Conservation (phyloP, 164 flowering plant genomes). For the Vitis vinifera region DNA sequence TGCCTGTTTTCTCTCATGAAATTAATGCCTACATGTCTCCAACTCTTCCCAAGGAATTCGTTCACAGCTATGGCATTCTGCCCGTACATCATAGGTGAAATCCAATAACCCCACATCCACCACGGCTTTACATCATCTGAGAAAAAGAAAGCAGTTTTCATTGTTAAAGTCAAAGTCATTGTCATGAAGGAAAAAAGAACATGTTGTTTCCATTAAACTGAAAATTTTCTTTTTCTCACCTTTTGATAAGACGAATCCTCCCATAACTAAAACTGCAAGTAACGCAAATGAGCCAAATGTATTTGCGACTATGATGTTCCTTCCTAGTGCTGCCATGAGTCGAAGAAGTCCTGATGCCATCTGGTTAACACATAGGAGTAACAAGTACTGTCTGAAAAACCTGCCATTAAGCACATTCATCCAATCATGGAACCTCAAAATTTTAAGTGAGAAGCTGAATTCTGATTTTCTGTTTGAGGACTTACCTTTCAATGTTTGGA, state of each 20-base stretch:
- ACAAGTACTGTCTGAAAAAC: slow-evolving; percentile 51
- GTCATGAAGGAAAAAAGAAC: background rate
- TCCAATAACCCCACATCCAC: slow-evolving; percentile 50
- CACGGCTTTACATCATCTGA: slow-evolving; percentile 35
- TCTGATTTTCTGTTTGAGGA: too few species aligned
- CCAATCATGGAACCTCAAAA: too few species aligned
- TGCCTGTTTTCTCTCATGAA: too few species aligned
- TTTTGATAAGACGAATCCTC: slow-evolving; percentile 69
- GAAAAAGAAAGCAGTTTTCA: background rate
- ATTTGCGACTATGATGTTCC: slow-evolving; percentile 54
- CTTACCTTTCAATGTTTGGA: slow-evolving; percentile 20
- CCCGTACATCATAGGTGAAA: slow-evolving; percentile 42
- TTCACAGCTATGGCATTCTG: slow-evolving; percentile 32
- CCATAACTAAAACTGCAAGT: slow-evolving; percentile 38
- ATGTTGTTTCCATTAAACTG: background rate
- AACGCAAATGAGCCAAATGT: slow-evolving; percentile 57
- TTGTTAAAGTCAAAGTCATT: background rate
- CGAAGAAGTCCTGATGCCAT: slow-evolving; percentile 61
- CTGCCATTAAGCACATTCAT: slow-evolving; percentile 23
- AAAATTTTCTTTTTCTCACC: slow-evolving; percentile 30
- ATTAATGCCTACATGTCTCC: slow-evolving; percentile 27
- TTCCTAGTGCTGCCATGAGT: slow-evolving; percentile 50
- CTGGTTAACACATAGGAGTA: slow-evolving; percentile 46
- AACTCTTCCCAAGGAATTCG: slow-evolving; percentile 34
- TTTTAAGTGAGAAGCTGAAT: too few species aligned